Evolutionary conservation across 306 rosid species (phyloP).

Genomic region (Lotus japonicus): DNA sequence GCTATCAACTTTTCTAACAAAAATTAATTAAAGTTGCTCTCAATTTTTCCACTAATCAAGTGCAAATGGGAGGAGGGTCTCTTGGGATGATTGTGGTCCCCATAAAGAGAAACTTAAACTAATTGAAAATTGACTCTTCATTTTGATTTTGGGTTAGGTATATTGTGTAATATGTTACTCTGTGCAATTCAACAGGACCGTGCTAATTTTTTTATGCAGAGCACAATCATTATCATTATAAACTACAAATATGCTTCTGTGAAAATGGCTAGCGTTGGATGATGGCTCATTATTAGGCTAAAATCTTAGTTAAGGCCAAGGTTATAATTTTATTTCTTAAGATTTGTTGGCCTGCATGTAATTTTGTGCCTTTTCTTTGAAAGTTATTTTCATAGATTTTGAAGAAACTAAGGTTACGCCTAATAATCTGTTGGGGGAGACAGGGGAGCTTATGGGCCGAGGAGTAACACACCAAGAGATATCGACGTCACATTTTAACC

Average conservation of each 20-base stretch:
- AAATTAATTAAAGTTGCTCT: too few relatives aligned
- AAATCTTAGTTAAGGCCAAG: not conserved
- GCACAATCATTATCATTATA: slow-evolving; percentile 22
- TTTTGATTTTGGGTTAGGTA: not conserved
- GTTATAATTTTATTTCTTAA: not conserved
- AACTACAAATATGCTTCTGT: too few relatives aligned
- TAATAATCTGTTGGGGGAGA: too few relatives aligned
- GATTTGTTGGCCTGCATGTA: not conserved
- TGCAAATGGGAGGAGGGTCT: slow-evolving; percentile 31
- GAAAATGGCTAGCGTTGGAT: too few relatives aligned
- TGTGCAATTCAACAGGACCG: not conserved
- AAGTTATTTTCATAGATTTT: too few relatives aligned
- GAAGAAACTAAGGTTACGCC: too few relatives aligned
- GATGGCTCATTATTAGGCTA: not conserved
- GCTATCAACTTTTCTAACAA: too few relatives aligned
- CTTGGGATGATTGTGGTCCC: slow-evolving; percentile 53
- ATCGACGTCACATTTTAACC: too few relatives aligned
- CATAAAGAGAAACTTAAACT: slow-evolving; percentile 17
- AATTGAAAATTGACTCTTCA: slow-evolving; percentile 3
- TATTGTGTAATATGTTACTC: not conserved
- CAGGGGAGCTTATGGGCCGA: too few relatives aligned
- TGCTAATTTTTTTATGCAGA: slow-evolving; percentile 17
- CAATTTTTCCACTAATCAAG: slow-evolving; percentile 41
- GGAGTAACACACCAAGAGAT: too few relatives aligned
- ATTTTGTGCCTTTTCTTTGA: too few relatives aligned